Evolutionary conservation across 768 basidiomycete species (phyloP), one percentile per base, ranked within the genome.

Genomic region (Chiua virens): DNA sequence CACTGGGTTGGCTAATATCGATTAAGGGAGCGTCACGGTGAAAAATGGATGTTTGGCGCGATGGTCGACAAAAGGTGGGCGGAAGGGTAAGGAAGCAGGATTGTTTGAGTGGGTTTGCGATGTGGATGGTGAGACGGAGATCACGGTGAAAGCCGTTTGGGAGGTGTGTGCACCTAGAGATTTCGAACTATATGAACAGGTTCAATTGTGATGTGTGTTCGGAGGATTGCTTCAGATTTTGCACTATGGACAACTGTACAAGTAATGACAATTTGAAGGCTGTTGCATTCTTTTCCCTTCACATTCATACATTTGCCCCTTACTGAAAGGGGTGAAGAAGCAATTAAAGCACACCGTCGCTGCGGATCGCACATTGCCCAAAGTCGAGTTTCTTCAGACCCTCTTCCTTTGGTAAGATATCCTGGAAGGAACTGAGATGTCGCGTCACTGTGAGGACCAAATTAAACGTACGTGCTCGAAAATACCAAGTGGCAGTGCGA

Each of bases 401-500:
- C 20, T 86, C 79, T 13, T 78, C 77, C 42, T 77, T 80, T 1
- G 87, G 86, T 14, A 85, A 62, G 55, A 89, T 87, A 65, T 87
- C 83, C 85, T 87, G 44, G 13, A 32, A 25, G 4, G 15, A 8
- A 3, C 17, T 14, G 22, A 17, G 42, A 50, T 25, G 39, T 38
- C 45, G 36, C 7, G 18, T 37, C n/a, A 3, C 22, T 4, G 17
- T 8, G 35, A 38, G 9, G 13, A 21, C 1, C 18, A 25, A n/a
- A 6, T 5, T 1, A 13, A 20, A 66, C 80, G 54, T 43, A 85
- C 85, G 59, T 82, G 76, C 37, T 87, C 83, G 59, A 91, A 91
- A 52, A 91, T 91, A 3, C 81, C 87, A n/a, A 85, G 75, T 5
- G 88, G 88, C 4, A 91, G 73, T 0, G 78, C 87, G 20, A 91